Evolutionary conservation across 768 basidiomycete species (phyloP).

Genomic region (Hydnum rufescens): DNA sequence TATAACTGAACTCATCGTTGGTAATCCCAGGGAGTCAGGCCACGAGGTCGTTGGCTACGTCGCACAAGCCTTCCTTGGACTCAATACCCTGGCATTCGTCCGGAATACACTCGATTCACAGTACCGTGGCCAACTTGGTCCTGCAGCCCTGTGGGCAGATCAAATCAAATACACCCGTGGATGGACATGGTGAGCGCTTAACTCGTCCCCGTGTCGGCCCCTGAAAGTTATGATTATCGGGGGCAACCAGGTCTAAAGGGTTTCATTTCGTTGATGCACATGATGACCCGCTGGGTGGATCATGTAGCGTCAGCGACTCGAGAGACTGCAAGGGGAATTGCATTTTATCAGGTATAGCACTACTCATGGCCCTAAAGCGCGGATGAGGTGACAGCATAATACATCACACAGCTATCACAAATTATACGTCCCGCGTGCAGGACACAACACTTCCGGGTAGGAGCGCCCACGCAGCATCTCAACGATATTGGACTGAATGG

Average conservation of each 20-base stretch:
- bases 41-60: neutral
- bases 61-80: neutral
- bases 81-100: neutral
- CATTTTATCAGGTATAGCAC: neutral
- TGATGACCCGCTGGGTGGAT: neutral
- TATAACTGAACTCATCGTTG: neutral
- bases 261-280: slow-evolving; percentile 6
- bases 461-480: neutral
- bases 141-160: neutral
- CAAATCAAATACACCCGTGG: neutral
- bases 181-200: neutral
- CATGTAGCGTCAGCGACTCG: neutral
- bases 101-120: neutral
- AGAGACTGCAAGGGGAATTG: slow-evolving; percentile 3
- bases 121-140: neutral
- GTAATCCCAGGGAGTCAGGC: neutral
- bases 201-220: too few species aligned
- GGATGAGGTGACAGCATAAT: neutral
- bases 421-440: neutral
- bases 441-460: neutral
- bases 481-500: too few species aligned
- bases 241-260: neutral
- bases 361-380: neutral
- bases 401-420: neutral
- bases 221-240: neutral